Conservation (phyloP, 257 asterid species). For the Penstemon newberryi region DNA sequence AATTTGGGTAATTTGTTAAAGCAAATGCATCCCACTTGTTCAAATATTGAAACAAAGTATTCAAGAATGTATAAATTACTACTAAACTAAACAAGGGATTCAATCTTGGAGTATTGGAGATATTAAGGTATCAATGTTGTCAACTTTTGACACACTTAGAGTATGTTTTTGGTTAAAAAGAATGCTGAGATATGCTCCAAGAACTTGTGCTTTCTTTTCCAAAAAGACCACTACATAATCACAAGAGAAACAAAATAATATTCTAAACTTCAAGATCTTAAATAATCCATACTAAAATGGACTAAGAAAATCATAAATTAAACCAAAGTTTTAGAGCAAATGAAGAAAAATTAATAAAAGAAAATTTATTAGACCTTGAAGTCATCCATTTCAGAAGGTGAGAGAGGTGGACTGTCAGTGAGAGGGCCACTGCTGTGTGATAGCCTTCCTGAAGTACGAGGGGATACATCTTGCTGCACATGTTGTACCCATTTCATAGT, state of each 20-base stretch:
- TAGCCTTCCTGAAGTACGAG: conserved; percentile 93
- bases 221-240: conserved; percentile 21
- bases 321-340: neutral
- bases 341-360: neutral
- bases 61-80: neutral
- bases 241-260: conserved; percentile 18
- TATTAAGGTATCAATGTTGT: conserved; percentile 33
- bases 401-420: conserved; percentile 85
- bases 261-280: neutral
- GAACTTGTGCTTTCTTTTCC: conserved; percentile 49
- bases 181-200: conserved; percentile 43
- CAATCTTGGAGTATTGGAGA: conserved; percentile 24
- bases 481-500: conserved; percentile 26
- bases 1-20: too few species aligned
- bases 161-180: conserved; percentile 48
- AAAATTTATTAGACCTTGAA: conserved; percentile 50
- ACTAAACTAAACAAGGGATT: conserved; percentile 20
- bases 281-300: too few species aligned
- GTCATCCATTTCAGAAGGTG: conserved; percentile 87
- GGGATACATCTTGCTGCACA: conserved; percentile 94
- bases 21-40: too few species aligned
- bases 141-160: neutral
- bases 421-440: conserved; percentile 98
- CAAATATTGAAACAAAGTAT: neutral
- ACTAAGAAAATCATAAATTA: too few species aligned